Evolutionary conservation across 768 basidiomycete genomes (phyloP), one percentile per base, ranked within the genome.

Genomic region (Termitomyces sp.): DNA sequence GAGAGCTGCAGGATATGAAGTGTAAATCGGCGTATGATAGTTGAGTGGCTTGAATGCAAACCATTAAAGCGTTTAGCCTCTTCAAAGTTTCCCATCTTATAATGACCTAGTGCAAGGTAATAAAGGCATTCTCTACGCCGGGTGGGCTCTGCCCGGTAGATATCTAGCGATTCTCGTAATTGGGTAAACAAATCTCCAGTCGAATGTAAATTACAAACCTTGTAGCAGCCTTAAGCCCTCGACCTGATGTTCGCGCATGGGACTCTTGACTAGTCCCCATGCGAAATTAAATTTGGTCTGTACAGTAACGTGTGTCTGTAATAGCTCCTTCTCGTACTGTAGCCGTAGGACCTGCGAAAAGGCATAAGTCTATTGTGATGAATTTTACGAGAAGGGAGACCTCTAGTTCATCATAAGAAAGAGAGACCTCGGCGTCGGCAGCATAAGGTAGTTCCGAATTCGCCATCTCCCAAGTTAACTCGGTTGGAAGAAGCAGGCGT

Each of bases 251-350:
- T 90, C 87, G 41, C 82, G 80, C 62, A 82, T 70, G 12, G 89
- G 90, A 63, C 90, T 92, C 77, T 98, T 98, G 51, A 98, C 91
- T 32, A 96, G 77, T 2, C 96, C 96, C 96, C 96, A 97, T 40
- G 92, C 84, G 70, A 88, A 95, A 74, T 98, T 98, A 77, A 99
- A 99, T 69, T 93, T 95, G 40, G 94, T 96, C 73, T 99, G 97
- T 7, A 87, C 81, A 10, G 92, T 93, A 56, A 97, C 81, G 70
- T 96, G 93, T 48, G 83, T 79, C 60, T 93, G 87, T 0, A 81
- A 76, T 19, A 84, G 75, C 68, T 99, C 96, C 70, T 86, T 93
- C 77, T 92, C 82, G 72, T 96, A 95, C 66, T 98, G 95, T 55
- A 79, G 64, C 56, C 86, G 77, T 42, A 98, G 75, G 4, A 98